Evolutionary conservation across 495 filamentous ascomycete genomes (phyloP), one percentile per base, ranked within the genome.

Genomic region (Penicillium maclennaniae): DNA sequence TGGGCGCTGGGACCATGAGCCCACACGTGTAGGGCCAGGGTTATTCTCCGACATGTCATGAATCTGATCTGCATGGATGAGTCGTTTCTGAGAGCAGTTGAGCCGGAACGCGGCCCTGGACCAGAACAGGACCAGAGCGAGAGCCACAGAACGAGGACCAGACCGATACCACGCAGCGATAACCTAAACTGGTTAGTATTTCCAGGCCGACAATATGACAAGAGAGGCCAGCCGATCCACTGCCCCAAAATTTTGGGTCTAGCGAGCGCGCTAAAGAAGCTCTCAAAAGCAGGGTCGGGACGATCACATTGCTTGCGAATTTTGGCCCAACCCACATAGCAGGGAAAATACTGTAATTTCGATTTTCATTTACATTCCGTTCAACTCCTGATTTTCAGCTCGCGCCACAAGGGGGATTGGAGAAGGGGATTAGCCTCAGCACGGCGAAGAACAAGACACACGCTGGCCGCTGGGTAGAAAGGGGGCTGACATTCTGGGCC

Each of bases 361-460:
- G 14, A 34, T 34, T 34, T 14, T 10, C 31, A 10, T 10, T 9
- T 34, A 4, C 5, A 23, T 23, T 23, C 23, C 23, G 8, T 34
- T 34, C 31, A 1, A 12, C 31, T 34, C 31, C 10, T 34, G n/a
- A 34, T 34, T 34, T 34, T 34, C 31, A 12, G 10, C 31, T 10
- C 31, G 39, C n/a, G 14, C 39, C 20, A 19, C 6, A 40, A 40
- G 38, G 39, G 39, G n/a, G n/a, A 6, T n/a, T 52, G 55, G 56
- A 52, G 21, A 52, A 55, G 43, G 8, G 34, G 47, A 55, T 59
- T 40, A 19, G 37, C 39, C 55, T 39, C 43, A 26, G 55, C 47
- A 20, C 7, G 42, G 34, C 40, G 31, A 34, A 34, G 15, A 34
- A 10, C 31, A 34, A 34, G 31, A 34, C 6, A 12, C 6, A 2